Conservation (phyloP, 2,329 filamentous ascomycete species). For the Fusarium fracticaudum region DNA sequence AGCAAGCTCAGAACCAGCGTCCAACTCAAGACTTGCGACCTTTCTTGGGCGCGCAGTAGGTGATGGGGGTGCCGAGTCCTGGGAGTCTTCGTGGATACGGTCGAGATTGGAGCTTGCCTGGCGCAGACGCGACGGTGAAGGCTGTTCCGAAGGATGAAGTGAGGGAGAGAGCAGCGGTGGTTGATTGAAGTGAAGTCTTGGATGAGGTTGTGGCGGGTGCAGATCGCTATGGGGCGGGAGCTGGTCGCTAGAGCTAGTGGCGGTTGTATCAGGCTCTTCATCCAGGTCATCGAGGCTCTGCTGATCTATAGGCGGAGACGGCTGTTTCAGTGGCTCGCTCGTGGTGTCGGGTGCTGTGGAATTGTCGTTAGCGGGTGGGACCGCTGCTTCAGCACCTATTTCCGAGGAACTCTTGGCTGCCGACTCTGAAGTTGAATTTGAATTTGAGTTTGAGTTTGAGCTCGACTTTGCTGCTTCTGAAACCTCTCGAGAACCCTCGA, state of each 20-base stretch:
- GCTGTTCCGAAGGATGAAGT: conserved; percentile 27
- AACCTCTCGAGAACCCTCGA: conserved; percentile 7
- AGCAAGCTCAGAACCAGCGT: conserved; percentile 30
- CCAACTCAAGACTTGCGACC: conserved; percentile 32
- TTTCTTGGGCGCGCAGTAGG: conserved; percentile 23
- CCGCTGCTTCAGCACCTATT: conserved; percentile 21
- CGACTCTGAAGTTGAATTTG: background rate
- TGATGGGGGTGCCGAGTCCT: conserved; percentile 17
- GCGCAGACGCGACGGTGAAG: conserved; percentile 33
- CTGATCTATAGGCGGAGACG: conserved; percentile 32
- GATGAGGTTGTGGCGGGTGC: conserved; percentile 35
- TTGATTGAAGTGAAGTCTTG: conserved; percentile 29
- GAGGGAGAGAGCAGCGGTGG: conserved; percentile 33
- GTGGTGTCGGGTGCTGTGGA: conserved; percentile 16
- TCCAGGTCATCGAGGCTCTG: conserved; percentile 29
- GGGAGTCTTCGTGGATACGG: conserved; percentile 40
- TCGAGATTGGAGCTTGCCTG: conserved; percentile 40
- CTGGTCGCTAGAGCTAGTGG: conserved; percentile 39
- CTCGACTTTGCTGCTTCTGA: conserved; percentile 24
- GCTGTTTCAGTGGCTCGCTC: conserved; percentile 35
- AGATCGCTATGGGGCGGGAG: conserved; percentile 36
- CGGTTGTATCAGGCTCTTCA: conserved; percentile 34
- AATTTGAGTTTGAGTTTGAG: conserved; percentile 18
- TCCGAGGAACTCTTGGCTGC: conserved; percentile 21
- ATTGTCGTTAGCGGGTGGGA: conserved; percentile 35